Base-by-base conservation (phyloP, 257 asterid genomes). In the Thymus mandschuricus region DNA sequence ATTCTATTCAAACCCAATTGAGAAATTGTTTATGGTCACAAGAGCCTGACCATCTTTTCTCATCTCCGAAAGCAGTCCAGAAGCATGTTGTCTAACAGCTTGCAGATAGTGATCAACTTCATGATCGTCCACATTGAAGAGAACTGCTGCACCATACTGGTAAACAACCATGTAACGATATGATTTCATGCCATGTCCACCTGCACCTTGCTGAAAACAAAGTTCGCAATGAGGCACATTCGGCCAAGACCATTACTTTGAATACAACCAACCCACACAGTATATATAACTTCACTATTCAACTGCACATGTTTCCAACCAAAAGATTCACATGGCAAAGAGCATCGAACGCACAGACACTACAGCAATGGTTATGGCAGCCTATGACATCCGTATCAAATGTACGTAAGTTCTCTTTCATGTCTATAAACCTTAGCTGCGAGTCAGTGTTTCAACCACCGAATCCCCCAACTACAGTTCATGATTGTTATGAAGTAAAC, bases 61-160 rank as follows among this genome's bases (percentile, higher is more conserved):
- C 91, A 91, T 88, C 72, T 94, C 98, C 8, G 79, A 69, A 64
- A 94, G 97, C 85, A 94, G 80, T 49, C 97, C 99, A 81, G 92
- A 81, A 64, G 95, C 87, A 73, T 89, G 92, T 79, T 75, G 89
- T 81, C 87, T 80, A 73, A 86, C 92, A 79, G 85, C 72, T 76
- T 88, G 87, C 75, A 94, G 84, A 81, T 84, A 89, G 68, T 75
- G 72, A 78, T 92, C 97, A 72, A 85, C 88, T 75, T 91, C 97
- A 46, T 84, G 84, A 66, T 94, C 99, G 76, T 88, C 96, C 78
- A 94, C 90, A 72, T 94, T 94, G 87, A 94, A 89, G 68, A 94
- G 80, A 73, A 94, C 88, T 60, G 89, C 87, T 34, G 99, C 81
- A 70, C 99, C 99, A 81, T 94, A 94, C 75, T 89, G 96, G 87